phyloP scores from a whole-genome alignment of 495 filamentous ascomycete species.

The Lasiosphaeria hispida region DNA sequence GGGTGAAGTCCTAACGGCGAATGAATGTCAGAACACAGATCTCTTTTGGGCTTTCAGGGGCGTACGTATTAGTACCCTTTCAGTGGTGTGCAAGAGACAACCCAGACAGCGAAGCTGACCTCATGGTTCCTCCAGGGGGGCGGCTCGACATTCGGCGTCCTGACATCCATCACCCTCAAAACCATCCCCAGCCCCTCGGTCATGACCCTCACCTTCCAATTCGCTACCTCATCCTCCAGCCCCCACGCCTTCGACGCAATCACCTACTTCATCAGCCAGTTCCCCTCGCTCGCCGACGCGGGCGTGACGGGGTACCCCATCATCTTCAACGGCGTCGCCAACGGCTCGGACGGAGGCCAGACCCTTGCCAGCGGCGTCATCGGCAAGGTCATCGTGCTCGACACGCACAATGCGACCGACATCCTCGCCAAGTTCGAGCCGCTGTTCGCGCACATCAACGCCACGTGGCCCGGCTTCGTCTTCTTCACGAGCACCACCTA shows the following conservation, averaged over 20 bases:
- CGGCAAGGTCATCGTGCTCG: constrained; percentile 23
- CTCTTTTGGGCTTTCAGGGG: constrained; percentile 66
- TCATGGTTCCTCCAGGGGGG: constrained; percentile 43
- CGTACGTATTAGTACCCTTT: constrained; percentile 3
- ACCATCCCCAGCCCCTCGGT: constrained; percentile 33
- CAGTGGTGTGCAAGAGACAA: neutral
- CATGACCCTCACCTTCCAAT: constrained; percentile 20
- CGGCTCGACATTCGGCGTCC: constrained; percentile 60
- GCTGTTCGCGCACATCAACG: constrained; percentile 31
- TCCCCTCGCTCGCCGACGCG: constrained; percentile 32
- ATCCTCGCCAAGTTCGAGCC: constrained; percentile 44
- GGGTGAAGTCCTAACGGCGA: constrained; percentile 50
- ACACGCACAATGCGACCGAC: constrained; percentile 29
- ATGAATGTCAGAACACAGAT: constrained; percentile 54
- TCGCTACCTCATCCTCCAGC: constrained; percentile 10
- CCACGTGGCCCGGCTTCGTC: constrained; percentile 42
- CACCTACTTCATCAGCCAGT: constrained; percentile 33
- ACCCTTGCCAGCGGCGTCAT: constrained; percentile 30
- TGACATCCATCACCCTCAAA: constrained; percentile 51
- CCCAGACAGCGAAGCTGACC: neutral
- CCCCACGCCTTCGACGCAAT: constrained; percentile 26
- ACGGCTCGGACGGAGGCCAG: constrained; percentile 13
- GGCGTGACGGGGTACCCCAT: constrained; percentile 38
- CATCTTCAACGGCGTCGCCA: constrained; percentile 24
- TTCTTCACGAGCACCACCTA: constrained; percentile 40